These are phyloP conservation scores for Ustilago trichophora DNA, from an alignment of 1,284 basidiomycete species.

Conservation along the genomic window DNA sequence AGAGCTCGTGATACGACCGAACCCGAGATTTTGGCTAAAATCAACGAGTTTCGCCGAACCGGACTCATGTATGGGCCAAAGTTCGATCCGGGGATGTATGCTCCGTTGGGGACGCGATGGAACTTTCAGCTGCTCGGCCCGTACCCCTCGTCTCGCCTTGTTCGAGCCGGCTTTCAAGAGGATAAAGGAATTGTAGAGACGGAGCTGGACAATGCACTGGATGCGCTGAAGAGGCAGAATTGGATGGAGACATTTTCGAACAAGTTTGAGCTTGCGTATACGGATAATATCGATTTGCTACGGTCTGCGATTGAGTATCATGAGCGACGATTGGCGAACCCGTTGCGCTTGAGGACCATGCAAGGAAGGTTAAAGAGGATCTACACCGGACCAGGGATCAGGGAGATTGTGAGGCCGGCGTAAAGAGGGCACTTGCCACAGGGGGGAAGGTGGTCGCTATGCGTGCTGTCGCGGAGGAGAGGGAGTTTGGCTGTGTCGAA, in stretches of 20 bases:
- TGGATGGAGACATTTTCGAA: neutral
- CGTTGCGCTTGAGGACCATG: no score
- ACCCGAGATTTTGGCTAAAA: neutral
- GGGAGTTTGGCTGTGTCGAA: no score
- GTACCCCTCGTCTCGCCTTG: conserved; percentile 7
- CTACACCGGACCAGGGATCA: no score
- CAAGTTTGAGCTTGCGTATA: neutral
- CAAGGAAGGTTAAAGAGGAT: no score
- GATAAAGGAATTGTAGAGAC: neutral
- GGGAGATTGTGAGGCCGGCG: no score
- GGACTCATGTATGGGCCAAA: conserved; percentile 1
- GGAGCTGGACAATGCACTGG: conserved; percentile 15
- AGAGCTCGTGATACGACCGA: no score
- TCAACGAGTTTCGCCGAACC: conserved; percentile 5
- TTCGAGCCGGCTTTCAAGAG: neutral
- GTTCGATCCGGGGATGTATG: conserved; percentile 8
- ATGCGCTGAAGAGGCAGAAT: conserved; percentile 7
- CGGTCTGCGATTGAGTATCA: conserved; percentile 5
- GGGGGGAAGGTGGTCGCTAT: no score
- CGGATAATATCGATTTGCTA: conserved; percentile 8
- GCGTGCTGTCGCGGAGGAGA: no score
- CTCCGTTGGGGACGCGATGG: conserved; percentile 1
- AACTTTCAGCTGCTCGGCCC: conserved; percentile 1
- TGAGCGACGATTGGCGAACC: neutral
- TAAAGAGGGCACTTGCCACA: no score